phyloP scores from a whole-genome alignment of 805 yeast genomes.

The Saccharomyces eubayanus region DNA sequence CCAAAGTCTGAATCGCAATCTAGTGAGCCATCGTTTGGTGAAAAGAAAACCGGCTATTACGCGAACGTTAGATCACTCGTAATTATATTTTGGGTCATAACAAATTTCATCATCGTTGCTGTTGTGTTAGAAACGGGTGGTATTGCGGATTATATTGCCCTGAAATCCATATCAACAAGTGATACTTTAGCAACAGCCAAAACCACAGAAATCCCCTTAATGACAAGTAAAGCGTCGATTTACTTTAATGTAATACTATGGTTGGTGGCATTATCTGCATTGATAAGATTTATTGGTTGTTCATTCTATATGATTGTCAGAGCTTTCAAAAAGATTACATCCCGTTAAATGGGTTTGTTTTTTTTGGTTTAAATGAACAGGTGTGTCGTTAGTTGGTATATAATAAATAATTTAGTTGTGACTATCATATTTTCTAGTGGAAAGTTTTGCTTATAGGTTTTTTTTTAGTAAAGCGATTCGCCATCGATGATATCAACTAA shows the following conservation, averaged over 20 bases:
- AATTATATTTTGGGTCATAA: constrained; percentile 80
- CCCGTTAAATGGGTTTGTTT: not conserved
- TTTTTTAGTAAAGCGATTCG: too few species aligned
- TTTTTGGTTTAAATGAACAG: not conserved
- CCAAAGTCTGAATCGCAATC: constrained; percentile 30
- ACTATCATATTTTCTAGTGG: not conserved
- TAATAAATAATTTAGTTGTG: not conserved
- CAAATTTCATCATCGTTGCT: constrained; percentile 75
- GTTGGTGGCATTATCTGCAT: constrained; percentile 88
- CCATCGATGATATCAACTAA: not conserved
- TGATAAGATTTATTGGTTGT: constrained; percentile 74
- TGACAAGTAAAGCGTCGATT: constrained; percentile 43
- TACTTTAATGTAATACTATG: constrained; percentile 82
- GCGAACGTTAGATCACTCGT: constrained; percentile 86
- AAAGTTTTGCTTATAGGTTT: not conserved
- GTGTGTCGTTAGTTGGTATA: not conserved
- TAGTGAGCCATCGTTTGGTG: constrained; percentile 35
- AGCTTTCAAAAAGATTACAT: constrained; percentile 19
- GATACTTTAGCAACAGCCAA: constrained; percentile 6
- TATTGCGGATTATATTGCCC: constrained; percentile 36
- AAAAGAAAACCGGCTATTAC: constrained; percentile 69
- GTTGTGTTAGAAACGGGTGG: constrained; percentile 84
- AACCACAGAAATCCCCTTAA: constrained; percentile 13
- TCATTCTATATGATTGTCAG: constrained; percentile 43
- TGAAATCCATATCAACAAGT: constrained; percentile 14